Evolutionary conservation across 2,329 filamentous ascomycete genomes (phyloP).

Genomic region (Fusarium fracticaudum): DNA sequence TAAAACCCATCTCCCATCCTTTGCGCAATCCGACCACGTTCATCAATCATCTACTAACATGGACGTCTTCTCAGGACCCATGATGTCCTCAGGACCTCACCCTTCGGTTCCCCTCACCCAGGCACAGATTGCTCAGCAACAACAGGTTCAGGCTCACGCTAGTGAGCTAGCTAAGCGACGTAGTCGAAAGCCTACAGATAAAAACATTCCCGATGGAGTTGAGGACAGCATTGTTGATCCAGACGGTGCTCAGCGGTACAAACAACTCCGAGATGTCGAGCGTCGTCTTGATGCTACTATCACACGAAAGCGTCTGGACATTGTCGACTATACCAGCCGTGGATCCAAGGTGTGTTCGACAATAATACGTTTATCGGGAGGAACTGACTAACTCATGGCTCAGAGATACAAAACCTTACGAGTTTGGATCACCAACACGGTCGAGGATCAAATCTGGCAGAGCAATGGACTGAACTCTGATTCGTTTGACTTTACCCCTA

Average conservation of each 20-base stretch:
- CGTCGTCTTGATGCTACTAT: conserved; percentile 89
- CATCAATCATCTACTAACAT: conserved; percentile 14
- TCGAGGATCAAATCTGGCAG: conserved; percentile 95
- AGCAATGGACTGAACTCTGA: conserved; percentile 73
- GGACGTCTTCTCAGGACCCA: conserved; percentile 53
- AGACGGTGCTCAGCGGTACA: conserved; percentile 84
- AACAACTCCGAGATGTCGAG: conserved; percentile 85
- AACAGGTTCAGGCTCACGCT: conserved; percentile 62
- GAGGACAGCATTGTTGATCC: conserved; percentile 81
- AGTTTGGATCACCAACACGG: conserved; percentile 95
- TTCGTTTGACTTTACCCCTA: conserved; percentile 83
- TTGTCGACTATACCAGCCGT: conserved; percentile 81
- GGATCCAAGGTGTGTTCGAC: conserved; percentile 68
- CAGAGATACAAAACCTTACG: conserved; percentile 85
- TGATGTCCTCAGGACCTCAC: conserved; percentile 65
- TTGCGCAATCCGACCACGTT: not conserved
- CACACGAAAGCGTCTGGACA: conserved; percentile 92
- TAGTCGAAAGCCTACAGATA: conserved; percentile 91
- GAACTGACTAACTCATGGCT: conserved; percentile 4
- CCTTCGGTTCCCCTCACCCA: conserved; percentile 62
- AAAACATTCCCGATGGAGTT: conserved; percentile 90
- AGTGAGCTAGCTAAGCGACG: conserved; percentile 79
- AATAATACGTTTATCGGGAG: not conserved
- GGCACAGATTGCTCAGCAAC: conserved; percentile 62
- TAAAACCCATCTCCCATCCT: not conserved